phyloP scores from a whole-genome alignment of 1,284 basidiomycete genomes.

The Ceraceosorus guamensis region DNA sequence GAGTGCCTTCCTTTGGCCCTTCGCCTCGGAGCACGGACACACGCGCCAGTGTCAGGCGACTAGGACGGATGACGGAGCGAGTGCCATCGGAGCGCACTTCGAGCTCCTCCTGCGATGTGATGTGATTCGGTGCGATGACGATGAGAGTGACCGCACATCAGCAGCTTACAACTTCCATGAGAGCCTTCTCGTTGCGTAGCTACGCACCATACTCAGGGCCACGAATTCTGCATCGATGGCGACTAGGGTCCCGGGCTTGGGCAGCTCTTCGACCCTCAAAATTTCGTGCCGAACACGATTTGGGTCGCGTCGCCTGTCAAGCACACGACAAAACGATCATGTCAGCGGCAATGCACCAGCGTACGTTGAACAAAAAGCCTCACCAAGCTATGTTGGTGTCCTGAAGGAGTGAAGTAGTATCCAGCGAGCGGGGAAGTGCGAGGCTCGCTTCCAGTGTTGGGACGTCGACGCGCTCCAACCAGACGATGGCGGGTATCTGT shows the following conservation, averaged over 20 bases:
- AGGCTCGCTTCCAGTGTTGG: conserved; percentile 60
- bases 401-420: conserved; percentile 60
- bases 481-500: conserved; percentile 70
- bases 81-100: conserved; percentile 92
- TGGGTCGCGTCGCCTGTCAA: conserved; percentile 60
- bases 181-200: conserved; percentile 50
- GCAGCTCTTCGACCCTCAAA: conserved; percentile 69
- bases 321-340: not conserved
- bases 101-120: conserved; percentile 77
- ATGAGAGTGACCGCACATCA: not conserved
- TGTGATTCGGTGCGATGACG: no score
- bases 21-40: conserved; percentile 88
- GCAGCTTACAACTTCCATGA: not conserved
- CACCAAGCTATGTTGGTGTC: conserved; percentile 63
- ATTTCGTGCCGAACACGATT: conserved; percentile 69
- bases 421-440: conserved; percentile 56
- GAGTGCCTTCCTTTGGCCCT: conserved; percentile 67
- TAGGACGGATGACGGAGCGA: conserved; percentile 82
- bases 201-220: conserved; percentile 61
- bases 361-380: no score
- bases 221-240: conserved; percentile 98
- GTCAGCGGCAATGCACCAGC: no score
- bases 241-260: conserved; percentile 72
- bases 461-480: conserved; percentile 71
- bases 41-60: conserved; percentile 80